Base-by-base conservation (phyloP, 2,329 filamentous ascomycete species). In the Claviceps digitariae region DNA sequence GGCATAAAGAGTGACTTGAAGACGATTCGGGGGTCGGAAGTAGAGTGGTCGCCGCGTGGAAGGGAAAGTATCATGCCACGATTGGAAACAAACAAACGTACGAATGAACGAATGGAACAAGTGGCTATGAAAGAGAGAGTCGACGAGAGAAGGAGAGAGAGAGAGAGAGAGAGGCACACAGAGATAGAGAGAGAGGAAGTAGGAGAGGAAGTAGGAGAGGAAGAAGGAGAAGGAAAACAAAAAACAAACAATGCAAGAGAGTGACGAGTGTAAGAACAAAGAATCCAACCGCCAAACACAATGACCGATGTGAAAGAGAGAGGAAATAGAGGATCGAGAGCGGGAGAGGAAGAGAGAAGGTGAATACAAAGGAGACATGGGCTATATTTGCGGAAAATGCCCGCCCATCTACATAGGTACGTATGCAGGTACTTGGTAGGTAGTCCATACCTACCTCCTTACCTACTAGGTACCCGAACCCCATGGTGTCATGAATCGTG, bases 1-100 rank as follows among this genome's bases (percentile, higher is more conserved):
- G 57, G 58, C 62, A 52, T 63, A 63, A 58, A 57, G 59, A 64
- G 57, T 59, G 62, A 63, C 60, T 57, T 57, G 57, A 48, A 51
- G 45, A 57, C 48, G 41, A 54, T 25, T 1, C 4, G n/a, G 10
- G 23, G 21, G 5, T 45, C 15, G 43, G 23, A 25, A 15, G 3
- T 25, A n/a, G 7, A 7, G 13, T 45, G 21, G 13, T 25, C 13
- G 12, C 13, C 13, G 12, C 7, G 47, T 36, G 20, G 6, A 36
- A 4, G 15, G 12, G 34, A 27, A 13, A n/a, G 25, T 15, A 23
- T 43, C 29, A 21, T 31, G 34, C 23, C 34, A 27, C 21, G 29
- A 46, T 48, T 49, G 23, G 50, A 53, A 43, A 55, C 48, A 41
- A 50, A 48, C 53, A 52, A 50, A 25, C 12, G 4, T 31, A 43